These are phyloP conservation scores for Trypethelium eluteriae DNA, from an alignment of 495 filamentous ascomycete genomes.

Conservation along the genomic window DNA sequence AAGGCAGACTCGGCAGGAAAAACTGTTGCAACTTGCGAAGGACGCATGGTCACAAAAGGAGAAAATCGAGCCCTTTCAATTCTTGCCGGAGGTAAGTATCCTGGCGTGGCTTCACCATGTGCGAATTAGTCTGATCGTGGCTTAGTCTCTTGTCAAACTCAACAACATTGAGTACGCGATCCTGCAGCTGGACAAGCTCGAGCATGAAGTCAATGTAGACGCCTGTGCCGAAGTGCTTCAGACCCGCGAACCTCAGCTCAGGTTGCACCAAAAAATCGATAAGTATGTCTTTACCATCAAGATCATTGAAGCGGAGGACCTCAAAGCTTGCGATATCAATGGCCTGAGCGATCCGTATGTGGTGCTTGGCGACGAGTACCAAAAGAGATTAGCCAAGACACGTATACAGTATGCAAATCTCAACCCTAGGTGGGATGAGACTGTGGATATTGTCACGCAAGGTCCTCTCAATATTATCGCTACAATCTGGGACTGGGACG, in stretches of 20 bases:
- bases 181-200: conserved; percentile 80
- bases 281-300: conserved; percentile 99
- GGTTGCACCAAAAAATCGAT: conserved; percentile 47
- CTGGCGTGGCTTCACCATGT: background rate
- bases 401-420: conserved; percentile 84
- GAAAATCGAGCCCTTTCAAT: conserved; percentile 95
- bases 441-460: conserved; percentile 87
- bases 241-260: conserved; percentile 49
- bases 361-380: conserved; percentile 92
- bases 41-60: conserved; percentile 92
- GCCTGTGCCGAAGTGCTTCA: conserved; percentile 76
- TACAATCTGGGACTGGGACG: conserved; percentile 98
- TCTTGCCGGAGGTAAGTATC: conserved; percentile 76
- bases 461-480: conserved; percentile 90
- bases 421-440: conserved; percentile 96
- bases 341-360: conserved; percentile 96
- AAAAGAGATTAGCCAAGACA: conserved; percentile 94
- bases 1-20: conserved; percentile 78
- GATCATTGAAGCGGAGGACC: conserved; percentile 95
- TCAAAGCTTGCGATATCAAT: conserved; percentile 94
- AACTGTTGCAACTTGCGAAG: conserved; percentile 82
- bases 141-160: conserved; percentile 81
- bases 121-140: conserved; percentile 29
- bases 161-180: conserved; percentile 96
- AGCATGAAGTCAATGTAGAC: conserved; percentile 87